These are phyloP conservation scores for Candolleomyces efflorescens DNA, from an alignment of 768 basidiomycete species.

Conservation along the genomic window DNA sequence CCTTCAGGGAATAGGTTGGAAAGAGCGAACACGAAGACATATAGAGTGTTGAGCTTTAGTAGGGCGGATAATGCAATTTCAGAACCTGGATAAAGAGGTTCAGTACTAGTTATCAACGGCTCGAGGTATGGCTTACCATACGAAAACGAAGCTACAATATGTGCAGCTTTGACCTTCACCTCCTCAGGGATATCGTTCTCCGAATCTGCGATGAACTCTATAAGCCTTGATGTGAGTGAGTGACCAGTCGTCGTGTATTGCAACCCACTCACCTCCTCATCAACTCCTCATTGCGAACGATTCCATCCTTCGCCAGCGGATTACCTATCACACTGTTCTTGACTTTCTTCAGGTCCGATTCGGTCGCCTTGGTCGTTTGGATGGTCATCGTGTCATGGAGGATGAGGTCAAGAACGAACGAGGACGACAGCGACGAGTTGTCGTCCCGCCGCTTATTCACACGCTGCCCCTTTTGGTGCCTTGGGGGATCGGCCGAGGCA, in stretches of 20 bases:
- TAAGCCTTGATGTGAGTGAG: conserved; percentile 40
- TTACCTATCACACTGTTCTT: conserved; percentile 82
- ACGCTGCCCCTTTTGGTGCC: too few relatives aligned
- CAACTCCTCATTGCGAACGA: conserved; percentile 54
- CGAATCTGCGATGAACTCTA: conserved; percentile 36
- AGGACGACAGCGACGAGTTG: too few relatives aligned
- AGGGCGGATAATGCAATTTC: conserved; percentile 55
- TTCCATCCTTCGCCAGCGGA: conserved; percentile 59
- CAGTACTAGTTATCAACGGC: neutral
- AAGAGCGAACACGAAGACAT: conserved; percentile 60
- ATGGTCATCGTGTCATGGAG: too few relatives aligned
- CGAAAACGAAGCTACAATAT: conserved; percentile 69
- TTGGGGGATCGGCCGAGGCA: too few relatives aligned
- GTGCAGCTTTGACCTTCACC: conserved; percentile 53
- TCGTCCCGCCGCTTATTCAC: too few relatives aligned
- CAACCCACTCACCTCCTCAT: conserved; percentile 53
- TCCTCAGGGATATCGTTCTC: too few relatives aligned
- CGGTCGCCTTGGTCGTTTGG: too few relatives aligned
- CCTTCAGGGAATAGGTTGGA: conserved; percentile 40
- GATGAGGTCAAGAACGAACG: too few relatives aligned
- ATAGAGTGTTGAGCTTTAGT: conserved; percentile 52
- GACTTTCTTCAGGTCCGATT: conserved; percentile 38
- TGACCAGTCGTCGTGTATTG: too few relatives aligned
- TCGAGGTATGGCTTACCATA: conserved; percentile 44
- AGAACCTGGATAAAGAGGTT: conserved; percentile 40